phyloP scores from a whole-genome alignment of 352 stramenopile genomes.

The Phytophthora sp. region DNA sequence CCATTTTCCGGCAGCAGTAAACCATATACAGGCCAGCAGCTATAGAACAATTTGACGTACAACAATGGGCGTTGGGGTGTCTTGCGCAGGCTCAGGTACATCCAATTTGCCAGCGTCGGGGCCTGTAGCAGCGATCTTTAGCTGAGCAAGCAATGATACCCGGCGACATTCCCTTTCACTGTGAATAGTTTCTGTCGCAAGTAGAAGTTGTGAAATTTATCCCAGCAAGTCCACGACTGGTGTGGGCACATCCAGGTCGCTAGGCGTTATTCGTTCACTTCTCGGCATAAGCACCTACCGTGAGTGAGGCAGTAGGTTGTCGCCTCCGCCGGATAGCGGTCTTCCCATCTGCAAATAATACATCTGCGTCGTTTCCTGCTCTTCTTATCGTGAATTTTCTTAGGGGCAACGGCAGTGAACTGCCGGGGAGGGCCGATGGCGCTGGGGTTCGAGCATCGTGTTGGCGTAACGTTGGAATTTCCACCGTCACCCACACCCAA shows the following conservation, averaged over 20 bases:
- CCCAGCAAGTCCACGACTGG: background rate
- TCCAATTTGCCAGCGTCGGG: background rate
- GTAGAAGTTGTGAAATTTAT: background rate
- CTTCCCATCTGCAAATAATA: background rate
- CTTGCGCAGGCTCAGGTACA: background rate
- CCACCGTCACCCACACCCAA: no score
- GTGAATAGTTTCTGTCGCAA: background rate
- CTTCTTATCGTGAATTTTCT: background rate
- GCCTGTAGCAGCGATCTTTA: background rate
- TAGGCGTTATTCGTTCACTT: background rate
- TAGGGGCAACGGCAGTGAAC: background rate
- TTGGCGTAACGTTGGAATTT: no score
- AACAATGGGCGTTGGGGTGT: no score
- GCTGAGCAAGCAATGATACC: background rate
- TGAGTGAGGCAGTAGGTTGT: background rate
- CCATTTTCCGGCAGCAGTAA: no score
- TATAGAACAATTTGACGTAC: background rate
- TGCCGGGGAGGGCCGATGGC: background rate
- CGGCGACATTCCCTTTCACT: background rate
- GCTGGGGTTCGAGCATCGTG: no score
- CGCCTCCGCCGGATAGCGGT: background rate
- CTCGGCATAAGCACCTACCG: background rate
- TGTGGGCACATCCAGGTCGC: background rate
- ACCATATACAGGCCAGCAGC: no score
- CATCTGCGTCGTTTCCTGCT: background rate